Evolutionary conservation across 805 yeast species (phyloP), one percentile per base, ranked within the genome.

Genomic region (Zygotorulaspora sp.): DNA sequence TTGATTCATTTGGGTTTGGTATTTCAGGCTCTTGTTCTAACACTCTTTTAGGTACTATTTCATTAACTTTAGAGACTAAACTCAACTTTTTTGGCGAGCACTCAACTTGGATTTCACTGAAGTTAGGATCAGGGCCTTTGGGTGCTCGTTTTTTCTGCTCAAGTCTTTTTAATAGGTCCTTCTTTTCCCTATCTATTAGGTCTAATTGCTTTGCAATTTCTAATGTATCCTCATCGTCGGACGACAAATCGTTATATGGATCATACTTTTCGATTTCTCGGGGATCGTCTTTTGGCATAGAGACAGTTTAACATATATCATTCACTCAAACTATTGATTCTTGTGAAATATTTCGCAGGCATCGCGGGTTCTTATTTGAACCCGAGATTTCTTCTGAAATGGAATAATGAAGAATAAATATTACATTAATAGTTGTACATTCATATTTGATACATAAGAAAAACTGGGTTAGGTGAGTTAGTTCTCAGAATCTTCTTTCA

Each of bases 21-120:
- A 32, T 32, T 4, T 21, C 16, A 21, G 10, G 21, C 30, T 41
- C 41, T 18, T 13, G 8, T n/a, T 24, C 16, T 13, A 24, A 18
- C 10, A 21, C 26, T 6, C 30, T 19, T n/a, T 24, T 14, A 15
- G 27, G 21, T 11, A 21, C 26, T 6, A 31, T 19, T 9, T 36
- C 35, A 13, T 20, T 23, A 22, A 1, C n/a, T 8, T 19, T 27
- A 5, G 17, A 11, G 5, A 11, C 26, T 19, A 45, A 45, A 17
- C 44, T 39, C 33, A 49, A 54, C 50, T 63, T 60, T 24, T 50
- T 57, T 14, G 63, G 66, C 1, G 68, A 62, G 1, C 53, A 48
- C 8, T 49, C 43, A 2, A 54, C 53, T 26, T 53, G 57, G 2
- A 50, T 43, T 6, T 22, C 51, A 17, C 46, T 51, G 33, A 62